Evolutionary conservation across 306 rosid genomes (phyloP).

Genomic region (Fragaria ananassa): DNA sequence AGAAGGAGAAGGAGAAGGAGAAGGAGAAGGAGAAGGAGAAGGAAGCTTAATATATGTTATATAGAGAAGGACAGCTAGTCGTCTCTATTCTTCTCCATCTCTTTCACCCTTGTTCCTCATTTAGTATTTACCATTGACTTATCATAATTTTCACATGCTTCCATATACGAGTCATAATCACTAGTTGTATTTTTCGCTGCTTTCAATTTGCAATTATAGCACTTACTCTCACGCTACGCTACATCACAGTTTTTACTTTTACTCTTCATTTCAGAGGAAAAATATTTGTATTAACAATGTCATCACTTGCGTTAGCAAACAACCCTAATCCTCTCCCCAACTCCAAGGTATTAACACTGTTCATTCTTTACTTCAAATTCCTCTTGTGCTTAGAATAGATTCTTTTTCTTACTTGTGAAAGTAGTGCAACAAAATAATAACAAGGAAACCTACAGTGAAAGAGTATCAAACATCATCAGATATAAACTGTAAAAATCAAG

Average conservation of each 20-base stretch:
- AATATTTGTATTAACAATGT: neutral
- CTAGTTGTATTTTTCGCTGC: neutral
- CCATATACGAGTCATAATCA: constrained; percentile 15
- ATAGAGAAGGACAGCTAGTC: constrained; percentile 3
- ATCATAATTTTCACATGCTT: constrained; percentile 10
- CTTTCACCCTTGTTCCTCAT: neutral
- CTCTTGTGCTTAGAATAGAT: neutral
- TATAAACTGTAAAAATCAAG: no score
- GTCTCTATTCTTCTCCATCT: neutral
- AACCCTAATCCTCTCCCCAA: neutral
- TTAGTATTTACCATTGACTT: constrained; percentile 28
- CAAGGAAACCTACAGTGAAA: no score
- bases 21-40: constrained; percentile 19
- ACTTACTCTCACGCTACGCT: neutral
- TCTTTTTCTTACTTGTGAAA: no score
- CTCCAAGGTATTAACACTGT: neutral
- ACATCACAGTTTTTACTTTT: neutral
- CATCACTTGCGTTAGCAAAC: neutral
- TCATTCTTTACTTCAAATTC: neutral
- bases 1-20: constrained; percentile 17
- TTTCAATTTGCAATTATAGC: neutral
- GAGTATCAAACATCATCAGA: no score
- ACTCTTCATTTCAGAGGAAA: neutral
- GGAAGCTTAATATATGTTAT: constrained; percentile 5
- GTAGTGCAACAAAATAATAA: no score